Evolutionary conservation across 495 filamentous ascomycete species (phyloP).

Genomic region (Hyaloscypha bicolor): DNA sequence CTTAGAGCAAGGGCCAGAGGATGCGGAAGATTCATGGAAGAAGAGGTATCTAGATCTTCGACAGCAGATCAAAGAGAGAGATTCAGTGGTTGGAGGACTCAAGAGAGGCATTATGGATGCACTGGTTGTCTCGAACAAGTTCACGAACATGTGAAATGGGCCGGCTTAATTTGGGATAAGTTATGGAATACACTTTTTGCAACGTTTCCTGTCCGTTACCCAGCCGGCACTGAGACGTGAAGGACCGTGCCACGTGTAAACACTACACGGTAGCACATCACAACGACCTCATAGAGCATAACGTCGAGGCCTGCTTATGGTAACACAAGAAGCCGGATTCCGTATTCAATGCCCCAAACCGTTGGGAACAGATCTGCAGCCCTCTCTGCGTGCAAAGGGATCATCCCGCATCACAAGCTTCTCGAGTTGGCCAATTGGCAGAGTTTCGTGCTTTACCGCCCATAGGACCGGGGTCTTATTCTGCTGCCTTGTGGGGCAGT

Average conservation of each 20-base stretch:
- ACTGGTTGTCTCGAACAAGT: conserved; percentile 28
- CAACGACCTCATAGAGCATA: background rate
- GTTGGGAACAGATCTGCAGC: background rate
- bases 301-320: background rate
- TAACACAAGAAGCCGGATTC: background rate
- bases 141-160: background rate
- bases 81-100: conserved; percentile 32
- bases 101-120: conserved; percentile 30
- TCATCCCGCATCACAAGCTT: background rate
- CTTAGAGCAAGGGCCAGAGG: conserved; percentile 15
- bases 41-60: conserved; percentile 33
- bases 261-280: background rate
- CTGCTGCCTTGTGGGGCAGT: background rate
- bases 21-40: conserved; percentile 28
- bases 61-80: conserved; percentile 35
- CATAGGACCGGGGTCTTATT: background rate
- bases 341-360: background rate
- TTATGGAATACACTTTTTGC: background rate
- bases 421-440: background rate
- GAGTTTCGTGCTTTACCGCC: background rate
- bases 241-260: background rate
- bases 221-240: background rate
- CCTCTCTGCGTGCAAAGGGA: background rate
- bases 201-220: background rate
- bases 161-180: background rate